Evolutionary conservation across 2,329 filamentous ascomycete genomes (phyloP), one percentile per base, ranked within the genome.

Genomic region (Ilyonectria mors-panacis): DNA sequence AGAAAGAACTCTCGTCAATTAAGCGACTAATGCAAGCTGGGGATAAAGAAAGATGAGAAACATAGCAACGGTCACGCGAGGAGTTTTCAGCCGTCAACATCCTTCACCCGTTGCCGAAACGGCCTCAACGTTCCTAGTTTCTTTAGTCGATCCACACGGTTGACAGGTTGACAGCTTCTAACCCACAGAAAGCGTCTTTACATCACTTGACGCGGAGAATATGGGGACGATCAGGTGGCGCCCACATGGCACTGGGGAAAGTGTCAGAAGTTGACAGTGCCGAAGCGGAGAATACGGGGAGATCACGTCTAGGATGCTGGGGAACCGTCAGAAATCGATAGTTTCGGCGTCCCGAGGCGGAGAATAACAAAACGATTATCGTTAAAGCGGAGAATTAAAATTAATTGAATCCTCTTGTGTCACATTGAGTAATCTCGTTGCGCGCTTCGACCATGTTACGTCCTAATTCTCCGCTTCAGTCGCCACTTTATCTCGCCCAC

Each of bases 381-480:
- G 15, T 35, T 30, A 13, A 44, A 17, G 57, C 63, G 63, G 48
- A 51, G 48, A 51, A 48, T 48, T 48, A 21, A 15, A 48, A 1
- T 12, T 7, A 21, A 53, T 9, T 53, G n/a, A n/a, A 3, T 6
- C 4, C 9, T 26, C n/a, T 28, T 6, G 33, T 10, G 23, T 13
- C 6, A 4, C 17, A 39, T 44, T 4, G 39, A 42, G 39, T 1
- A 17, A 42, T 42, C 39, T 4, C 39, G 7, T n/a, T 6, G 5
- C 15, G 15, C 39, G 15, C 15, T 8, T n/a, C 39, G 17, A 8
- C 39, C n/a, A 19, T 8, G 7, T 42, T n/a, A 2, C 13, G 4
- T n/a, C 8, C 15, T 39, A 58, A 58, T 62, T 66, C 63, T 66
- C 63, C 63, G 63, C 63, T 12, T 47, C 58, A 39, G 45, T 30